phyloP scores from a whole-genome alignment of 2,329 filamentous ascomycete species.

The Davidsoniella virescens region DNA sequence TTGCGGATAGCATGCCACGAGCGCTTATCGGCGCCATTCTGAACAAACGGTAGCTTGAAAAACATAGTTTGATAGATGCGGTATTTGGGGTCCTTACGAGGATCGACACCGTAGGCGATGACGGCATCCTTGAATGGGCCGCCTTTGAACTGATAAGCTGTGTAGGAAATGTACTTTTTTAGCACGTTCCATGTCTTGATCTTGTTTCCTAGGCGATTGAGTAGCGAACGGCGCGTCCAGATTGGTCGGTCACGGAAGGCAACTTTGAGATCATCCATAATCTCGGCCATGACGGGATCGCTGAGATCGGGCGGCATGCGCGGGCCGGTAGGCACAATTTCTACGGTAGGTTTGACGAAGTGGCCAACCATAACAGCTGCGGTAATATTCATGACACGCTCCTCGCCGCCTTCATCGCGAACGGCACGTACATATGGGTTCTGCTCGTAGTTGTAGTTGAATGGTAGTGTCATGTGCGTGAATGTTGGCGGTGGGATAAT shows the following conservation, averaged over 20 bases:
- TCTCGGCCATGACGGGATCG: conserved; percentile 43
- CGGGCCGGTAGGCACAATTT: conserved; percentile 46
- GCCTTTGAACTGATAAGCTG: conserved; percentile 81
- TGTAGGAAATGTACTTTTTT: conserved; percentile 64
- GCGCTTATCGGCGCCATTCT: conserved; percentile 21
- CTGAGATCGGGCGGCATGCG: conserved; percentile 40
- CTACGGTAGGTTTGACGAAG: conserved; percentile 43
- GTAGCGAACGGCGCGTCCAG: conserved; percentile 69
- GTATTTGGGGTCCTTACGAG: conserved; percentile 58
- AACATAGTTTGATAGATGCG: conserved; percentile 78
- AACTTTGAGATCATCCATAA: conserved; percentile 46
- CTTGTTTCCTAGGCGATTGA: conserved; percentile 48
- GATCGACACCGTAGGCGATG: conserved; percentile 73
- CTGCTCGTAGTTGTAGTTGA: conserved; percentile 70
- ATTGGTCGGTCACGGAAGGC: conserved; percentile 62
- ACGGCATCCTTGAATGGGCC: conserved; percentile 86
- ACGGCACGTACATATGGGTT: conserved; percentile 60
- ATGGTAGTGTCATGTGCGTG: conserved; percentile 56
- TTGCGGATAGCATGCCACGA: conserved; percentile 15
- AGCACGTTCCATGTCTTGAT: conserved; percentile 40
- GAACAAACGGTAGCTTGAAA: conserved; percentile 49
- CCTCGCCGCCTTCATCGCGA: conserved; percentile 35
- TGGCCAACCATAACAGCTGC: conserved; percentile 42
- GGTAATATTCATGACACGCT: conserved; percentile 38
- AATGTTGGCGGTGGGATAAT: conserved; percentile 69